A percentile compares a stretch with the other conserved stretches of the same genome.
Conservation (phyloP, 2,329 filamentous ascomycete species). For the Pyricularia pennisetigena region DNA sequence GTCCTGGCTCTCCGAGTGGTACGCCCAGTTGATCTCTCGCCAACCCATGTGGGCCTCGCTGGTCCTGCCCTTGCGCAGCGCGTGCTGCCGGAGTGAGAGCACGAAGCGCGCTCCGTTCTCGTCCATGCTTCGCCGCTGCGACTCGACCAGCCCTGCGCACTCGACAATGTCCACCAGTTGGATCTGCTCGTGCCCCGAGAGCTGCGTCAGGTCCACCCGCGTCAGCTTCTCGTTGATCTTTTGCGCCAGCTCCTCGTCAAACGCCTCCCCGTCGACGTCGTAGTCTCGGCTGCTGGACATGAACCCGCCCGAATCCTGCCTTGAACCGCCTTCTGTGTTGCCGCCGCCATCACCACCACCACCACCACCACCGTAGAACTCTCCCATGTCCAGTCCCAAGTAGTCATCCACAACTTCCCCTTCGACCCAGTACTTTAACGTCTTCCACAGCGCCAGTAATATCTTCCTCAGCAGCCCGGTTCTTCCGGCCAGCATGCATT, state of each 20-base stretch:
- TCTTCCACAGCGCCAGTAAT: slow-evolving; percentile 61
- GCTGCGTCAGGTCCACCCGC: slow-evolving; percentile 62
- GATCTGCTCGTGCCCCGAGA: slow-evolving; percentile 81
- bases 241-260: slow-evolving; percentile 62
- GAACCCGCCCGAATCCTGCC: background rate
- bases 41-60: slow-evolving; percentile 59
- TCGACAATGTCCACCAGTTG: slow-evolving; percentile 77
- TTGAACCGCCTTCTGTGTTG: slow-evolving; percentile 11
- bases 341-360: slow-evolving; percentile 20
- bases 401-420: slow-evolving; percentile 75
- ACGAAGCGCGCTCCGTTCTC: slow-evolving; percentile 83
- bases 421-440: slow-evolving; percentile 72
- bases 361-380: slow-evolving; percentile 37
- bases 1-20: slow-evolving; percentile 78
- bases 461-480: slow-evolving; percentile 60
- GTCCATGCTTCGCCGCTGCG: slow-evolving; percentile 80
- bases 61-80: slow-evolving; percentile 55
- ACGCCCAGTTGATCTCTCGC: slow-evolving; percentile 80
- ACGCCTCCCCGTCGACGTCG: slow-evolving; percentile 47
- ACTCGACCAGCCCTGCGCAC: slow-evolving; percentile 74
- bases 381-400: slow-evolving; percentile 53
- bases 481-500: slow-evolving; percentile 79
- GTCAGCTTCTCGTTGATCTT: slow-evolving; percentile 70
- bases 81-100: slow-evolving; percentile 77
- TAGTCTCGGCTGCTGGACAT: slow-evolving; percentile 4